Evolutionary conservation across 2,329 filamentous ascomycete genomes (phyloP).

Genomic region (Pestalotiopsis sp.): DNA sequence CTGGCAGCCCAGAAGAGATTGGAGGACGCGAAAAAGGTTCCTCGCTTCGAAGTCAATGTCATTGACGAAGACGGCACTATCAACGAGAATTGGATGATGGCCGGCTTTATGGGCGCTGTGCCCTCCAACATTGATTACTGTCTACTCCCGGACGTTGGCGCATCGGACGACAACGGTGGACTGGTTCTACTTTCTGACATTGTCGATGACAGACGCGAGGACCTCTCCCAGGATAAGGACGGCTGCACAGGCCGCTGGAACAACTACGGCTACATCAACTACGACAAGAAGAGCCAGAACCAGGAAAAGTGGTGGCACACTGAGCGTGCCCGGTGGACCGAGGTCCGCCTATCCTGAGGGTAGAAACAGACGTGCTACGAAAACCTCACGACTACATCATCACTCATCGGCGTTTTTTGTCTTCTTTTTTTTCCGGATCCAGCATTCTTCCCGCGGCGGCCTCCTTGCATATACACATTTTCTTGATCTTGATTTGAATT

Average conservation of each 20-base stretch:
- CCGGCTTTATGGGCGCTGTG: conserved; percentile 62
- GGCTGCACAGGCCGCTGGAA: conserved; percentile 53
- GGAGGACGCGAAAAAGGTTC: conserved; percentile 54
- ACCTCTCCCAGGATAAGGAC: conserved; percentile 31
- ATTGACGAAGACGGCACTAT: conserved; percentile 52
- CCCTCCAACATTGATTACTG: conserved; percentile 62
- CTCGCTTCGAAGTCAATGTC: conserved; percentile 62
- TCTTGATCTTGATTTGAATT: not conserved
- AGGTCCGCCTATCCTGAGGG: conserved; percentile 3
- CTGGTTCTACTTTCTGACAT: conserved; percentile 55
- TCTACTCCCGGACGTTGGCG: conserved; percentile 58
- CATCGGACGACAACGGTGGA: conserved; percentile 57
- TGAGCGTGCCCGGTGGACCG: conserved; percentile 47
- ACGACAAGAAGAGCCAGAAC: conserved; percentile 44
- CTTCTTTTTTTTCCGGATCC: not conserved
- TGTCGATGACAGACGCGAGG: conserved; percentile 49
- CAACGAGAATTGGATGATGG: conserved; percentile 56
- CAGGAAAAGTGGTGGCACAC: conserved; percentile 54
- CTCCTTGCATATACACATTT: not conserved
- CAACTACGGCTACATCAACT: conserved; percentile 31
- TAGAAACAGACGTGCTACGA: conserved; percentile 3
- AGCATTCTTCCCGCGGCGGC: not conserved
- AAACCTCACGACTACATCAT: not conserved
- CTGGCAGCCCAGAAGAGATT: conserved; percentile 67
- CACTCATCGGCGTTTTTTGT: not conserved